Evolutionary conservation across 345 rosid genomes (phyloP).

Genomic region (Salix dunnii): DNA sequence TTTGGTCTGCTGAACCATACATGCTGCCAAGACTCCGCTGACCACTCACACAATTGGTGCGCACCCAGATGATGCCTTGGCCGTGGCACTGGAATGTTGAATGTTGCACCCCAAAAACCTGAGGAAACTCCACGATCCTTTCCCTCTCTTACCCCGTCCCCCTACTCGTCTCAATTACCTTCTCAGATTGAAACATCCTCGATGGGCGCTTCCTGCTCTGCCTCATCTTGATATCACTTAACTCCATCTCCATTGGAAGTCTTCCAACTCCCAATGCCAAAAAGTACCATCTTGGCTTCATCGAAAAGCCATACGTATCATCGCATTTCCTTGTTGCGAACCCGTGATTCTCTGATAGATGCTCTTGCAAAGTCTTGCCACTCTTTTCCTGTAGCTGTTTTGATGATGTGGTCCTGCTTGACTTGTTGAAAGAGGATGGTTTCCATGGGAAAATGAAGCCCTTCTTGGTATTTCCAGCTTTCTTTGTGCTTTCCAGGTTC

Average conservation of each 20-base stretch:
- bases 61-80: background rate
- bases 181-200: background rate
- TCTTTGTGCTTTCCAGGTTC: background rate
- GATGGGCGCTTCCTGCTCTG: slow-evolving; percentile 31
- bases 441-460: slow-evolving; percentile 16
- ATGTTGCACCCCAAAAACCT: background rate
- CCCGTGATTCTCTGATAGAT: background rate
- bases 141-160: background rate
- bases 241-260: slow-evolving; percentile 40
- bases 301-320: slow-evolving; percentile 14
- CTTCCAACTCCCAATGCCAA: slow-evolving; percentile 44
- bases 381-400: slow-evolving; percentile 8
- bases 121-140: background rate
- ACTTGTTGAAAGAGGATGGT: slow-evolving; percentile 16
- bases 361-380: slow-evolving; percentile 3
- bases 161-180: background rate
- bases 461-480: slow-evolving; percentile 4
- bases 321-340: background rate
- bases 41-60: background rate
- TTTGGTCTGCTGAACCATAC: slow-evolving; percentile 1
- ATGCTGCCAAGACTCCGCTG: background rate
- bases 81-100: background rate
- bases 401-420: slow-evolving; percentile 10
- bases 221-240: slow-evolving; percentile 45
- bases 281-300: slow-evolving; percentile 39